These are phyloP conservation scores for Boletus subparvulus DNA, from an alignment of 768 basidiomycete species.

Conservation along the genomic window DNA sequence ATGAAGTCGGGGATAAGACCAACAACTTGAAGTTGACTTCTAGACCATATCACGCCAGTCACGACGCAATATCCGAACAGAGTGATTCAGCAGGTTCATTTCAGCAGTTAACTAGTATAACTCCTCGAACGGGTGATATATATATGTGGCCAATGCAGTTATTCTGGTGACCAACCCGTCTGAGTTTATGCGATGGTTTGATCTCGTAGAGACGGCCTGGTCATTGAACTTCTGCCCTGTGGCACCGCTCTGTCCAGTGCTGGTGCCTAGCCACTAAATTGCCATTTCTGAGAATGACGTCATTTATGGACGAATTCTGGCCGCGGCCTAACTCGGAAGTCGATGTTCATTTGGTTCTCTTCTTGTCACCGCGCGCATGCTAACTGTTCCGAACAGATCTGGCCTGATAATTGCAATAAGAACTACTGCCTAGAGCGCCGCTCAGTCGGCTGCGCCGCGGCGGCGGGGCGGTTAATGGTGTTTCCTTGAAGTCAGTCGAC, in stretches of 20 bases:
- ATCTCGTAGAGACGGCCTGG: too few relatives aligned
- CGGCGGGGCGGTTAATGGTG: neutral
- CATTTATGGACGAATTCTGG: neutral
- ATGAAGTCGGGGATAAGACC: constrained; percentile 3
- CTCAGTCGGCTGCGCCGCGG: neutral
- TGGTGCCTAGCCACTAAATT: neutral
- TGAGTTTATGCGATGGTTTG: too few relatives aligned
- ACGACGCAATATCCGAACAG: neutral
- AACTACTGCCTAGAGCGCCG: neutral
- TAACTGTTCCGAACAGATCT: constrained; percentile 1
- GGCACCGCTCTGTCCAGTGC: neutral
- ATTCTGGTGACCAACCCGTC: too few relatives aligned
- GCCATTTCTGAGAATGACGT: neutral
- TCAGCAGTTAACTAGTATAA: neutral
- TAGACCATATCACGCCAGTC: neutral
- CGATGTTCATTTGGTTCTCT: neutral
- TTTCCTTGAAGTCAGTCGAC: neutral
- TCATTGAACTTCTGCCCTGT: too few relatives aligned
- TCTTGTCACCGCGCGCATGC: neutral
- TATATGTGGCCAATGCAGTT: too few relatives aligned
- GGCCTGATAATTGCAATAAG: neutral
- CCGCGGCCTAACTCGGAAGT: too few relatives aligned
- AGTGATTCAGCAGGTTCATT: neutral
- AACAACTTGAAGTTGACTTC: neutral
- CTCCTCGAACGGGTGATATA: too few relatives aligned